Evolutionary conservation across 2,329 filamentous ascomycete species (phyloP), one percentile per base, ranked within the genome.

Genomic region (Magnaporthiopsis poae): DNA sequence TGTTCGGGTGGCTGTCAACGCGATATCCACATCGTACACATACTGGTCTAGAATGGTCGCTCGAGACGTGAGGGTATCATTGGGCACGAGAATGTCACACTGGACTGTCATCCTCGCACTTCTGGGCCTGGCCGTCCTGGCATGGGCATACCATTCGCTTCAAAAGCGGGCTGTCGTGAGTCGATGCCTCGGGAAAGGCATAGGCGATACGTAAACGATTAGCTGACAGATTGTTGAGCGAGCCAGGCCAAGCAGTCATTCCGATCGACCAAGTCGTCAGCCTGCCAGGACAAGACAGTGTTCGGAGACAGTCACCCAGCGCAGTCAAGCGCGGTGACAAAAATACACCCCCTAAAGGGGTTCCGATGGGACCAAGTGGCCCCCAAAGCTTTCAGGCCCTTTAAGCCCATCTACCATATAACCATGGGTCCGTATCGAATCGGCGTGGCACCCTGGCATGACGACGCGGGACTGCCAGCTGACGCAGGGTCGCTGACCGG

Each of bases 391-490:
- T 75, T 81, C 52, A 75, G 82, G 2, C 82, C 81, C 0, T 84
- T 83, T 71, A 84, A 83, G 72, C 78, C 81, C 0, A 77, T 77
- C 2, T 85, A 83, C 69, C 75, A 84, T 69, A 84, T 85, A 67
- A 83, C 81, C 0, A 85, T 86, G 82, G 82, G 82, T 81, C 70
- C 39, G 72, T 69, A 9, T 11, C n/a, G 12, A 25, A 29, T 65
- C 9, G 9, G 13, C 13, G 12, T 33, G 27, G 15, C 56, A 12
- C 59, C n/a, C 52, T 39, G 18, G 21, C 29, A 12, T 15, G n/a
- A 33, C 21, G 0, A 29, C 4, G 25, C 25, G n/a, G 15, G 33
- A 27, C 5, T 15, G 18, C 18, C 63, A 21, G 60, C 13, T n/a
- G 33, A 27, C 1, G 21, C 36, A 35, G 13, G 1, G 35, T 31